A percentile compares a stretch with the other conserved stretches of the same genome.
Conservation (phyloP, 2,329 filamentous ascomycete species). For the Ophiobolus disseminans region DNA sequence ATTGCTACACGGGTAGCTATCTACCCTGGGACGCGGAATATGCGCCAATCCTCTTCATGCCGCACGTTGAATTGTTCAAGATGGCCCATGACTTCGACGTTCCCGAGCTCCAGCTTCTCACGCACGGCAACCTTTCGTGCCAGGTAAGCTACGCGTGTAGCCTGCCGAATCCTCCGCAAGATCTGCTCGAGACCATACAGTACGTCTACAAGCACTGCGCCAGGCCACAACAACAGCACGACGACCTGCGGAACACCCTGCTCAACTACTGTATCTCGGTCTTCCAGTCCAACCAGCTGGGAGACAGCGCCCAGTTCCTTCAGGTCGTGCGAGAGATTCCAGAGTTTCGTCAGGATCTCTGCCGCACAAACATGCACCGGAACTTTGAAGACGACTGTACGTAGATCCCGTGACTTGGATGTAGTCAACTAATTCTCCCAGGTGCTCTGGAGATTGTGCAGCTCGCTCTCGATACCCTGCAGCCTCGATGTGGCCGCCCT, state of each 20-base stretch:
- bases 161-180: slow-evolving; percentile 46
- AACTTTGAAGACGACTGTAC: slow-evolving; percentile 52
- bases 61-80: slow-evolving; percentile 52
- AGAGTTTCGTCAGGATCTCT: slow-evolving; percentile 52
- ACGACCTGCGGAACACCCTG: slow-evolving; percentile 48
- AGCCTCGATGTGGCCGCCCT: neutral
- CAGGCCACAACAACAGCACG: slow-evolving; percentile 27
- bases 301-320: slow-evolving; percentile 45
- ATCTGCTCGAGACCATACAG: slow-evolving; percentile 51
- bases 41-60: slow-evolving; percentile 41
- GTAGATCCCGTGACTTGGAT: slow-evolving; percentile 11
- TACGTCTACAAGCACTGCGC: slow-evolving; percentile 43
- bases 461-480: slow-evolving; percentile 15
- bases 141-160: slow-evolving; percentile 51
- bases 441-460: slow-evolving; percentile 23
- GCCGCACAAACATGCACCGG: slow-evolving; percentile 46
- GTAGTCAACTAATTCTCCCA: slow-evolving; percentile 8
- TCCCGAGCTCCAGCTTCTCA: slow-evolving; percentile 47
- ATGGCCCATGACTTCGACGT: slow-evolving; percentile 52
- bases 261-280: slow-evolving; percentile 53
- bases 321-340: slow-evolving; percentile 45
- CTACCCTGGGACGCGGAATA: slow-evolving; percentile 30
- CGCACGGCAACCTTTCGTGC: slow-evolving; percentile 49
- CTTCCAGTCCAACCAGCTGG: slow-evolving; percentile 49
- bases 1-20: slow-evolving; percentile 52